phyloP scores from a whole-genome alignment of 2,329 filamentous ascomycete species.

The Nectriaceae sp. region DNA sequence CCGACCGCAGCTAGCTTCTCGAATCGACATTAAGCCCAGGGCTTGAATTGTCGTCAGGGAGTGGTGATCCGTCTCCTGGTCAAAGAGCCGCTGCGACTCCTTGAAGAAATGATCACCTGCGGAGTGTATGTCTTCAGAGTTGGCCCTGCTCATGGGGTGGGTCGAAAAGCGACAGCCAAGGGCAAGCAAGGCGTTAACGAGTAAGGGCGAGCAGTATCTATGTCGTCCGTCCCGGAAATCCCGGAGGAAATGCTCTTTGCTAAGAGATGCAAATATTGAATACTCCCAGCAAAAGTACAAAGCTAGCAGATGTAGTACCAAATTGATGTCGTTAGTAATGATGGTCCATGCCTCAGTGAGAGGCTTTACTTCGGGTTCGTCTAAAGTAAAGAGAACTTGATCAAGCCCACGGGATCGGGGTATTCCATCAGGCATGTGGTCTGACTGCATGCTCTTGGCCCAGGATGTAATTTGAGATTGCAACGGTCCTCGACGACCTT shows the following conservation, averaged over 20 bases:
- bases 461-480: slow-evolving; percentile 51
- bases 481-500: slow-evolving; percentile 40
- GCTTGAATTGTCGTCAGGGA: slow-evolving; percentile 73
- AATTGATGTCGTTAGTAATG: slow-evolving; percentile 56
- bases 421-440: slow-evolving; percentile 32
- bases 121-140: slow-evolving; percentile 61
- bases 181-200: slow-evolving; percentile 66
- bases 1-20: slow-evolving; percentile 71
- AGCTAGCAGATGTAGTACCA: slow-evolving; percentile 64
- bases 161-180: slow-evolving; percentile 70
- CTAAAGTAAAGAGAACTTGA: slow-evolving; percentile 50
- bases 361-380: slow-evolving; percentile 44
- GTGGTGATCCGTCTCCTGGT: slow-evolving; percentile 59
- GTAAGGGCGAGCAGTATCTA: slow-evolving; percentile 67
- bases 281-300: slow-evolving; percentile 78
- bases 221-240: slow-evolving; percentile 63
- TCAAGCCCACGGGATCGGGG: slow-evolving; percentile 45
- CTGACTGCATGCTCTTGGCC: slow-evolving; percentile 46
- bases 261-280: slow-evolving; percentile 72
- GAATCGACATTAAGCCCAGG: slow-evolving; percentile 73
- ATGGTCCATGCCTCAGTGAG: slow-evolving; percentile 57
- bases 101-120: slow-evolving; percentile 76
- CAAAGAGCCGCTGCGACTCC: slow-evolving; percentile 64
- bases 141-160: slow-evolving; percentile 62
- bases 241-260: slow-evolving; percentile 68